Base-by-base conservation (phyloP, 352 stramenopile genomes). In the Pythium pyrilobum region DNA sequence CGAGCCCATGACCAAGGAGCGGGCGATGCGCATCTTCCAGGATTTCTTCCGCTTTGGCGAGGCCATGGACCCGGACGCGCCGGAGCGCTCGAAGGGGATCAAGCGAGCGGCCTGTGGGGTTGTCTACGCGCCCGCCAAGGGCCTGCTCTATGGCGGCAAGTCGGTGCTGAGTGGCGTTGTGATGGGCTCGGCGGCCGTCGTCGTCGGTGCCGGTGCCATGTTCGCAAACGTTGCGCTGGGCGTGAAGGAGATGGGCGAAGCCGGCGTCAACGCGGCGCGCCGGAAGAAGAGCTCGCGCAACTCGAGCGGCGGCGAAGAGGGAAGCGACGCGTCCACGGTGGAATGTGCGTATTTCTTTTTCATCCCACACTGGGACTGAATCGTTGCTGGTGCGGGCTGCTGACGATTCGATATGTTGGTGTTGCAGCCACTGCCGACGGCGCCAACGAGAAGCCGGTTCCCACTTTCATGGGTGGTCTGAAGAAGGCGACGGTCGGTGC, bases 241-340 rank as follows among this genome's bases (percentile, higher is more conserved):
- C 20, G 75, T 95, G 43, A 92, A 92, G 56, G 84, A 95, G 56
- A 95, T 95, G 84, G 77, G 84, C 34, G 77, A 95, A 38, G 84
- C 84, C 4, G 81, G 84, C 9, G 77, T 92, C n/a, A 66, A 92
- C 23, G 81, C 81, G 0, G 80, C 76, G 5, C 72, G 77, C n/a
- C 79, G 77, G 46, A 77, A 73, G 44, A 84, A 74, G 39, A 64
- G 53, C n/a, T 20, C 33, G 6, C 42, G 58, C 1, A 55, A 51
- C 24, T 53, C 59, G 46, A 61, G 44, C 15, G 31, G 45, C 28
- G 46, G 59, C 24, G 59, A 59, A 37, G 53, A 59, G 13, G 45
- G 62, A 29, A 84, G 71, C 52, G 81, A 84, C 34, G 61, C 39
- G 20, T 56, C 59, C 8, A 25, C 46, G 3, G 47, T 68, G 5